Conservation (phyloP, 225 moss, liverwort and hornwort genomes). For the Antitrichia curtipendula region DNA sequence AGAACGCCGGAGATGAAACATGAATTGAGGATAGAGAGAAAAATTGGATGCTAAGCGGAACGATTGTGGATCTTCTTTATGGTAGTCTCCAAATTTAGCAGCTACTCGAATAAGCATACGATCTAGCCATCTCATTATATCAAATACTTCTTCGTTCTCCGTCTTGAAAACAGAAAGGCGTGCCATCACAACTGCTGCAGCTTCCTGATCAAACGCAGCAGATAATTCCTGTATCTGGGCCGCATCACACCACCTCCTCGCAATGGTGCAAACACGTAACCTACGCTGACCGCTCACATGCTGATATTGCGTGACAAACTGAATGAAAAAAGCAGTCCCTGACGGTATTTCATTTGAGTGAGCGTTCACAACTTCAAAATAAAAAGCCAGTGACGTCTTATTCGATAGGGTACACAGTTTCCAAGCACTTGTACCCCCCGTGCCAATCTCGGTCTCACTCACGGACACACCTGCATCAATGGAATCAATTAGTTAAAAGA, state of each 20-base stretch:
- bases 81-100: conserved; percentile 89
- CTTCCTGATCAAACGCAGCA: conserved; percentile 91
- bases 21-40: conserved; percentile 90
- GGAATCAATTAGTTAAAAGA: neutral
- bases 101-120: conserved; percentile 94
- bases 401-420: conserved; percentile 69
- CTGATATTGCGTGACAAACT: conserved; percentile 84
- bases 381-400: conserved; percentile 73
- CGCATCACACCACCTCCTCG: conserved; percentile 90
- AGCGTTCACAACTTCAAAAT: conserved; percentile 91
- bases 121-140: conserved; percentile 96
- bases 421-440: conserved; percentile 90
- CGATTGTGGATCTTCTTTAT: conserved; percentile 75
- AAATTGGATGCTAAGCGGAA: conserved; percentile 87
- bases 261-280: conserved; percentile 78
- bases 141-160: conserved; percentile 88
- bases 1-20: conserved; percentile 93
- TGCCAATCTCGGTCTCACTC: conserved; percentile 87
- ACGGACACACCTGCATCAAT: conserved; percentile 49
- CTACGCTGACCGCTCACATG: conserved; percentile 71
- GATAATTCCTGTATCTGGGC: conserved; percentile 71
- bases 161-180: conserved; percentile 91
- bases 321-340: conserved; percentile 85
- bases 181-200: conserved; percentile 94
- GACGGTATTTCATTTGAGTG: conserved; percentile 87